Evolutionary conservation across 1,284 basidiomycete genomes (phyloP), one percentile per base, ranked within the genome.

Genomic region (Boletellus sp.): DNA sequence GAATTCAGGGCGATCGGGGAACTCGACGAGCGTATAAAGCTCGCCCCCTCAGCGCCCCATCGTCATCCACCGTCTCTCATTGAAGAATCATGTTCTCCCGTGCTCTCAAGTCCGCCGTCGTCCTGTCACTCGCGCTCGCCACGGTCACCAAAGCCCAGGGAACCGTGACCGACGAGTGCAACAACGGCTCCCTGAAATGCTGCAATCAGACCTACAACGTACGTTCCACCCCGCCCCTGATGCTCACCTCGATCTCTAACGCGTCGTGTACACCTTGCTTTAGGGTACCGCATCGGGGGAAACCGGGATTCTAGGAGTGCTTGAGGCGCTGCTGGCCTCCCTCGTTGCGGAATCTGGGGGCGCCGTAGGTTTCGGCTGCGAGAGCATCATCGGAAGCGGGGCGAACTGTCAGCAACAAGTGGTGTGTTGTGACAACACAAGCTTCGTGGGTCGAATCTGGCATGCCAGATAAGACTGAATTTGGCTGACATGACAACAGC

Each of bases 171-270:
- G 8, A 4, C 29, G 21, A 9, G 17, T 61, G 57, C 27, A 14
- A 59, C 45, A 47, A 36, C 7, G 53, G 50, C 21, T 8, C 7
- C 4, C 0, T 57, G 33, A 35, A 43, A 9, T 58, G 57, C 43
- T 58, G 57, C 21, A 7, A 44, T 27, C 9, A 8, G 1, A 17
- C 16, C 5, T 13, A 23, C 5, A 44, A 13, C 17, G 58, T 54
- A 36, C 16, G 56, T 45, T 11, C 14, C 9, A 19, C 3, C 19
- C 11, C 14, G 11, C 10, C 16, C 23, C 14, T 4, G 30, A 23
- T 8, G 17, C 16, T 20, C 33, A 17, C 10, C 29, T 30, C 29
- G 13, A 13, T 30, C 14, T 29, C 43, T 52, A 32, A 53, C 37
- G 17, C 20, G 10, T 23, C 5, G 17, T 11, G 21, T 17, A 16